Conservation (phyloP, 192 early-diverging fungal genomes). For the Coemansia sp. region DNA sequence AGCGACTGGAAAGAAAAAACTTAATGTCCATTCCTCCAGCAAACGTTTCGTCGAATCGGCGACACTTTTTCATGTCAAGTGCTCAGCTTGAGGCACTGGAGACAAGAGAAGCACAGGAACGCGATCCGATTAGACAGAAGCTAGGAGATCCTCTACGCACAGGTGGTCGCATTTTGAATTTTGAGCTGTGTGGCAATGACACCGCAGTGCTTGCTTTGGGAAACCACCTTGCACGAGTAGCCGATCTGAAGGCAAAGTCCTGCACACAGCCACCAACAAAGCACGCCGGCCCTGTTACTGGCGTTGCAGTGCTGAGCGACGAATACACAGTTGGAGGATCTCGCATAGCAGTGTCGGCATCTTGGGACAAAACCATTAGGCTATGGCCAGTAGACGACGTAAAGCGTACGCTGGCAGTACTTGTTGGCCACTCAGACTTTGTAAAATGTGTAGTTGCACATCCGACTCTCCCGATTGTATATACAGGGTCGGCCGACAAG, state of each 20-base stretch:
- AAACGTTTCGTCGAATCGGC: slow-evolving; percentile 39
- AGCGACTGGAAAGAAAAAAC: too few species aligned
- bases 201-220: slow-evolving; percentile 40
- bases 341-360: slow-evolving; percentile 73
- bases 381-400: slow-evolving; percentile 80
- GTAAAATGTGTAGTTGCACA: slow-evolving; percentile 72
- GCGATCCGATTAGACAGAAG: slow-evolving; percentile 41
- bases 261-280: slow-evolving; percentile 14
- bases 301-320: slow-evolving; percentile 56
- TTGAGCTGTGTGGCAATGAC: slow-evolving; percentile 28
- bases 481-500: slow-evolving; percentile 81
- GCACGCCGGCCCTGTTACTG: slow-evolving; percentile 73
- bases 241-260: slow-evolving; percentile 20
- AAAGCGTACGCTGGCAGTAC: slow-evolving; percentile 63
- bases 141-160: slow-evolving; percentile 41
- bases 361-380: slow-evolving; percentile 91
- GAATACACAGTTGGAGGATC: slow-evolving; percentile 51
- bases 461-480: slow-evolving; percentile 51
- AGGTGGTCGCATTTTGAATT: slow-evolving; percentile 34
- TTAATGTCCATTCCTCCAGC: slow-evolving; percentile 39
- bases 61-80: slow-evolving; percentile 54
- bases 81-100: slow-evolving; percentile 54
- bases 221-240: slow-evolving; percentile 40
- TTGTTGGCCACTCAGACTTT: slow-evolving; percentile 84
- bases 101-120: slow-evolving; percentile 38